A percentile compares a stretch with the other conserved stretches of the same genome.
Evolutionary conservation across 768 basidiomycete species (phyloP).

Genomic region (Tubosaeta brunneosetosa): DNA sequence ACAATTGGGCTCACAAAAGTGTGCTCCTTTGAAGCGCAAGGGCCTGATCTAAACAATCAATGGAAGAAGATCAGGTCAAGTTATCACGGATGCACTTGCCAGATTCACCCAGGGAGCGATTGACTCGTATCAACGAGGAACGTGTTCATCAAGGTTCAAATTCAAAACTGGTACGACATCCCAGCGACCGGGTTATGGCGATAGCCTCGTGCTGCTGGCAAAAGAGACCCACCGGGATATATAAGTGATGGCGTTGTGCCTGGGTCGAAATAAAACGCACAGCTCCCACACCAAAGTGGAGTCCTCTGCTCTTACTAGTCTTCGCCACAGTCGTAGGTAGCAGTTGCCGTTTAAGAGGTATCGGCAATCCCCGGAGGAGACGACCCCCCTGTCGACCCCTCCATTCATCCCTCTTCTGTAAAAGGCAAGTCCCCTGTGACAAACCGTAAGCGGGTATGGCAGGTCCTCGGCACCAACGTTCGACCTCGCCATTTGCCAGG

Average conservation of each 20-base stretch:
- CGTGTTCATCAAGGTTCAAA: conserved; percentile 17
- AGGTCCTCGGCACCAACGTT: conserved; percentile 24
- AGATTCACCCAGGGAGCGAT: neutral
- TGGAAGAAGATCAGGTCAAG: neutral
- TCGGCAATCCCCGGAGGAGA: conserved; percentile 15
- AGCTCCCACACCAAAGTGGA: neutral
- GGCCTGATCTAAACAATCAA: conserved; percentile 4
- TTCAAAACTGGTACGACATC: conserved; percentile 10
- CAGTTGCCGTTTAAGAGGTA: conserved; percentile 1
- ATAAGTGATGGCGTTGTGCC: conserved; percentile 13
- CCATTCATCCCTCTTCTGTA: neutral
- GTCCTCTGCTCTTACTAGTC: neutral
- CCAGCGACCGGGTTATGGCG: conserved; percentile 15
- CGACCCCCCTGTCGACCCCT: conserved; percentile 13
- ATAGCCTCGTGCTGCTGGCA: conserved; percentile 3
- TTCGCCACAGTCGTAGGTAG: neutral
- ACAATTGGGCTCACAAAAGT: neutral
- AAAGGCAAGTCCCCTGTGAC: conserved; percentile 4
- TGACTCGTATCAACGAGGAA: conserved; percentile 8
- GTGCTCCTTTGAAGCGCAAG: conserved; percentile 2
- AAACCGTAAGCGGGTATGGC: conserved; percentile 6
- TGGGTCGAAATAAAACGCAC: conserved; percentile 13
- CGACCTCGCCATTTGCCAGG: conserved; percentile 20
- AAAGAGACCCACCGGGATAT: conserved; percentile 4
- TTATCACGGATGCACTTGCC: conserved; percentile 2